Percentiles rank a stretch among this genome's conserved stretches.
Conservation (phyloP, 2,329 filamentous ascomycete species). For the Parastagonospora nodorum region DNA sequence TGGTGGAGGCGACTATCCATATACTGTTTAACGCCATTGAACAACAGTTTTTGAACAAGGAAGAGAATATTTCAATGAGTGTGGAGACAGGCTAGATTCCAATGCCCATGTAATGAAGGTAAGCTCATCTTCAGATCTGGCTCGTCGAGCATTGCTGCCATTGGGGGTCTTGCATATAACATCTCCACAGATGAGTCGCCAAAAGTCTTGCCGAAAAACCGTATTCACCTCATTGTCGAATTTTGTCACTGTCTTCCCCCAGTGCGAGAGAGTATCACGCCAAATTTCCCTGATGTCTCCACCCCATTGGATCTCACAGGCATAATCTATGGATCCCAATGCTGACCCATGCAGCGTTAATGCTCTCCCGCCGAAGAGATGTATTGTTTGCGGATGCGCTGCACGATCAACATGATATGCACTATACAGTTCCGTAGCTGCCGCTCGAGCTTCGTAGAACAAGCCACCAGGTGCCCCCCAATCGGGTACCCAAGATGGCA, state of each 20-base stretch:
- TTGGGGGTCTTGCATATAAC: not conserved
- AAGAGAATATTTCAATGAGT: not conserved
- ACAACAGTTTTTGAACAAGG: too few species aligned
- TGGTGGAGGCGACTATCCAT: too few species aligned
- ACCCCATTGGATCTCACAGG: too few species aligned
- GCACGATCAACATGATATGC: not conserved
- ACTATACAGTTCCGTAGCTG: slow-evolving; percentile 6
- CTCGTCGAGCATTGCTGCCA: not conserved
- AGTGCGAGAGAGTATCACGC: too few species aligned
- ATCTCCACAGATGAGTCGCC: not conserved
- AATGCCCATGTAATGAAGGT: not conserved
- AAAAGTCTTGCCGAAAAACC: not conserved
- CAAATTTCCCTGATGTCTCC: too few species aligned
- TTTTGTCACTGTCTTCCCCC: not conserved
- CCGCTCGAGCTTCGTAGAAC: not conserved
- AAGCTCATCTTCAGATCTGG: not conserved
- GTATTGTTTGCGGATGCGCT: not conserved
- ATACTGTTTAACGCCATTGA: too few species aligned
- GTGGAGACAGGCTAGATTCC: not conserved
- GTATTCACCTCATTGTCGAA: too few species aligned
- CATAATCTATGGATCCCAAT: too few species aligned
- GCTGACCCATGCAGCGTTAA: too few species aligned
- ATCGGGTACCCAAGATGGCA: slow-evolving; percentile 29
- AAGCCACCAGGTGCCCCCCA: slow-evolving; percentile 12
- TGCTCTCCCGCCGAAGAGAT: not conserved